Evolutionary conservation across 257 asterid genomes (phyloP).

Genomic region (Prunella vulgaris): DNA sequence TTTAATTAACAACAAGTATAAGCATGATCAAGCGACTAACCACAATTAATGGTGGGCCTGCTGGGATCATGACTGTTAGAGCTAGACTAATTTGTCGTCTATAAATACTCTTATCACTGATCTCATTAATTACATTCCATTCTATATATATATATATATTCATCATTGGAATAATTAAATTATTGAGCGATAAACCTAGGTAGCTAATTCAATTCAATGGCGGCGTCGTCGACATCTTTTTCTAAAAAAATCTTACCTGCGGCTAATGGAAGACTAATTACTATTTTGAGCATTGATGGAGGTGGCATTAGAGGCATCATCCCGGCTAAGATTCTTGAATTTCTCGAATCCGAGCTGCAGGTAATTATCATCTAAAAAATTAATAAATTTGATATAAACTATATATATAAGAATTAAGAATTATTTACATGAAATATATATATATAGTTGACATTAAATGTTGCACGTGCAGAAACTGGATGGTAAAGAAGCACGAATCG

Average conservation of each 20-base stretch:
- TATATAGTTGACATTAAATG: background rate
- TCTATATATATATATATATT: too few relatives aligned
- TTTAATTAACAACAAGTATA: background rate
- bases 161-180: too few relatives aligned
- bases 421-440: background rate
- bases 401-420: too few relatives aligned
- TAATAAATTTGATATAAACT: too few relatives aligned
- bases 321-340: slow-evolving; percentile 49
- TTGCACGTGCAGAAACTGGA: slow-evolving; percentile 34
- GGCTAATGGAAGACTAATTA: slow-evolving; percentile 30
- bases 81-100: background rate
- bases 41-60: background rate
- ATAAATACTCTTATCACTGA: slow-evolving; percentile 5
- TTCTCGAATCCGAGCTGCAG: slow-evolving; percentile 59
- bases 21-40: background rate
- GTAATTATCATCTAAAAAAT: too few relatives aligned
- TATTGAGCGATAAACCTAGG: too few relatives aligned
- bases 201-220: background rate
- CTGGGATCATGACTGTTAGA: background rate
- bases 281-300: slow-evolving; percentile 71
- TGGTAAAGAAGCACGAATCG: slow-evolving; percentile 40
- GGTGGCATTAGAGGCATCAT: slow-evolving; percentile 73
- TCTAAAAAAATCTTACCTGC: slow-evolving; percentile 32
- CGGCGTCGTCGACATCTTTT: background rate
- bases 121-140: background rate